Evolutionary conservation across 371 early-diverging fungal species (phyloP).

Genomic region (Saksenaea vasiformis): DNA sequence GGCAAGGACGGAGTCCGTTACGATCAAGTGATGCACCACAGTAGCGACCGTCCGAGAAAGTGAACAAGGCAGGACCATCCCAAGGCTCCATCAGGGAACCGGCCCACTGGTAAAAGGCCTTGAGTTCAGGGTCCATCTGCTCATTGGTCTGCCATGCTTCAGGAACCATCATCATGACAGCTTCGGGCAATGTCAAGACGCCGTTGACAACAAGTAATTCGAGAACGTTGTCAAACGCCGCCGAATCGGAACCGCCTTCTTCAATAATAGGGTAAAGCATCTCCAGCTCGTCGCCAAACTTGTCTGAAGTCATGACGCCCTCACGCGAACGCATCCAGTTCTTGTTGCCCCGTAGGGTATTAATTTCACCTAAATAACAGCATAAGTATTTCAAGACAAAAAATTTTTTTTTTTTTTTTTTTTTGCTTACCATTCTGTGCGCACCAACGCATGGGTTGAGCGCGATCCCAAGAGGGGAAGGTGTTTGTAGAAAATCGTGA

Average conservation of each 20-base stretch:
- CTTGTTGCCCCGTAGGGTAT: conserved; percentile 97
- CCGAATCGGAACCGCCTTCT: conserved; percentile 95
- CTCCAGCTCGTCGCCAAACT: conserved; percentile 80
- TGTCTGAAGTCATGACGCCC: conserved; percentile 84
- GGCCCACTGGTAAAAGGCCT: conserved; percentile 95
- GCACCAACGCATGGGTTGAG: conserved; percentile 96
- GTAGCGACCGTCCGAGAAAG: conserved; percentile 95
- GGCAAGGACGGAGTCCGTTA: conserved; percentile 96
- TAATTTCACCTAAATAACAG: conserved; percentile 85
- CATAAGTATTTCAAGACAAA: background rate
- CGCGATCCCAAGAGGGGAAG: conserved; percentile 97
- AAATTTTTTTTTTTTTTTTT: background rate
- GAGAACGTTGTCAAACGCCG: conserved; percentile 95
- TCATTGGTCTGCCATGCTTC: conserved; percentile 96
- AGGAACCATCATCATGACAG: conserved; percentile 97
- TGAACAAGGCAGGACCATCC: conserved; percentile 98
- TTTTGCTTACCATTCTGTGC: conserved; percentile 91
- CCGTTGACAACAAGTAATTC: conserved; percentile 92
- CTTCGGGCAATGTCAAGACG: conserved; percentile 89
- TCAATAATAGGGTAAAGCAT: conserved; percentile 93
- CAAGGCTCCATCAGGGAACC: conserved; percentile 97
- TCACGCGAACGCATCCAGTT: conserved; percentile 99
- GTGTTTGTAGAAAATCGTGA: conserved; percentile 98
- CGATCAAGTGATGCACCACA: conserved; percentile 95
- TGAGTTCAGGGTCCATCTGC: conserved; percentile 82